phyloP scores from a whole-genome alignment of 2,329 filamentous ascomycete species.

The Plenodomus biglobosus region DNA sequence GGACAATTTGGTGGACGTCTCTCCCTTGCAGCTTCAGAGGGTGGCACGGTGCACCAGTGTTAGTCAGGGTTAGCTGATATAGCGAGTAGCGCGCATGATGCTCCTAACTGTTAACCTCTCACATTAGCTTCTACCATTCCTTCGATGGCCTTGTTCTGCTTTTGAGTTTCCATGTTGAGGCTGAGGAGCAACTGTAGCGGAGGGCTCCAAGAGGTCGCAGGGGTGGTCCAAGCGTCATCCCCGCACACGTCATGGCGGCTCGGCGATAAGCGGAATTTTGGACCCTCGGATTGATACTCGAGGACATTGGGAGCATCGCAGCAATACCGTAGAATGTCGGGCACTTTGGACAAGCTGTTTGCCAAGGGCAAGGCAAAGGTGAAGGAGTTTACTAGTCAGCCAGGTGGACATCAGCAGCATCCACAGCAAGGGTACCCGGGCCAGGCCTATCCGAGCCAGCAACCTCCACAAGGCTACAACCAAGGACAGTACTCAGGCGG shows the following conservation, averaged over 20 bases:
- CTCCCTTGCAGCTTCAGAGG: neutral
- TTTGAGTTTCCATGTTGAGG: neutral
- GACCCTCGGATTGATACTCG: neutral
- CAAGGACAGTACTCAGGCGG: constrained; percentile 20
- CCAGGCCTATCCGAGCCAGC: constrained; percentile 23
- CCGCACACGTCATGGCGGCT: constrained; percentile 13
- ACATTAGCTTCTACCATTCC: too few species aligned
- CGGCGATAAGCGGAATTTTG: constrained; percentile 7
- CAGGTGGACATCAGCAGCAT: constrained; percentile 23
- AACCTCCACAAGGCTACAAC: constrained; percentile 16
- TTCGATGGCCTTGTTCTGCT: too few species aligned
- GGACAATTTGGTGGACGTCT: neutral
- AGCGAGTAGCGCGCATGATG: too few species aligned
- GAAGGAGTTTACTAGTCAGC: constrained; percentile 33
- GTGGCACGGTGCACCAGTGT: too few species aligned
- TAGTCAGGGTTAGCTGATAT: too few species aligned
- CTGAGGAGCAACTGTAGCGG: neutral
- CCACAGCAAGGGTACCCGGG: constrained; percentile 19
- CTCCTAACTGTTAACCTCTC: too few species aligned
- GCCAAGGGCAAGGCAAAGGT: constrained; percentile 43
- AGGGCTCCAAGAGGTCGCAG: neutral
- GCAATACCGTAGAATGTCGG: constrained; percentile 31
- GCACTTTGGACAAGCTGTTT: constrained; percentile 37
- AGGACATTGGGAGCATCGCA: constrained; percentile 3
- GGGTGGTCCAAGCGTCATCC: neutral